phyloP scores from a whole-genome alignment of 371 early-diverging fungal genomes.

The Mortierella sp. region DNA sequence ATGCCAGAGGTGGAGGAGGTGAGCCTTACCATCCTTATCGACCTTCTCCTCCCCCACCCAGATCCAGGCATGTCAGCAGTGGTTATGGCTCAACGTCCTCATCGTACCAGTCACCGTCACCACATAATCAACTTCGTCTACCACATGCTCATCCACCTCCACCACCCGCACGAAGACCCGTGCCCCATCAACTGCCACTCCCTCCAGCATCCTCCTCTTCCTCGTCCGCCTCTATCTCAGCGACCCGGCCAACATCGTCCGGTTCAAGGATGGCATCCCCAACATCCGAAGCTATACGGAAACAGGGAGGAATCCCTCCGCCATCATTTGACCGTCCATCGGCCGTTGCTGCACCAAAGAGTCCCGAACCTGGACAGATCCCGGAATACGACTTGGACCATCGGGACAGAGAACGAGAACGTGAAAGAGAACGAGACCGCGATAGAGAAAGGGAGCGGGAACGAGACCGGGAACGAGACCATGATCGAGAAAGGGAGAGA shows the following conservation, averaged over 20 bases:
- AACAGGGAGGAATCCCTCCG: constrained; percentile 5
- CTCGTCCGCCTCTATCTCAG: constrained; percentile 5
- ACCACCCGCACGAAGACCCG: constrained; percentile 48
- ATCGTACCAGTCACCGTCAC: constrained; percentile 49
- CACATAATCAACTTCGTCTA: constrained; percentile 49
- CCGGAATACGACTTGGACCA: constrained; percentile 47
- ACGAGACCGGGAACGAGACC: constrained; percentile 32
- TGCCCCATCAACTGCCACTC: constrained; percentile 41
- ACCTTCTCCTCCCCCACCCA: constrained; percentile 49
- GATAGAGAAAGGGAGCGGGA: constrained; percentile 39
- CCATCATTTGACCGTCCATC: constrained; percentile 10
- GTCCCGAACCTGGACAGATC: constrained; percentile 50
- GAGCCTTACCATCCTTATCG: constrained; percentile 47
- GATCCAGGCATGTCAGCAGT: constrained; percentile 48
- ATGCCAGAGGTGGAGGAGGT: constrained; percentile 23
- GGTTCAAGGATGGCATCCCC: constrained; percentile 23
- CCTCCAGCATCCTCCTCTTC: constrained; percentile 30
- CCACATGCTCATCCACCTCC: constrained; percentile 54
- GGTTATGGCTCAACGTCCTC: constrained; percentile 38
- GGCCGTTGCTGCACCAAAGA: neutral
- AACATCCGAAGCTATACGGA: constrained; percentile 10
- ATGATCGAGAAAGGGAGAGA: constrained; percentile 24
- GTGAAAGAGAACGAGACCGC: constrained; percentile 26
- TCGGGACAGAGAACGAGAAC: constrained; percentile 22
- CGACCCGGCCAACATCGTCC: constrained; percentile 2